Evolutionary conservation across 768 basidiomycete genomes (phyloP).

Genomic region (Lactarius pseudohatsudake): DNA sequence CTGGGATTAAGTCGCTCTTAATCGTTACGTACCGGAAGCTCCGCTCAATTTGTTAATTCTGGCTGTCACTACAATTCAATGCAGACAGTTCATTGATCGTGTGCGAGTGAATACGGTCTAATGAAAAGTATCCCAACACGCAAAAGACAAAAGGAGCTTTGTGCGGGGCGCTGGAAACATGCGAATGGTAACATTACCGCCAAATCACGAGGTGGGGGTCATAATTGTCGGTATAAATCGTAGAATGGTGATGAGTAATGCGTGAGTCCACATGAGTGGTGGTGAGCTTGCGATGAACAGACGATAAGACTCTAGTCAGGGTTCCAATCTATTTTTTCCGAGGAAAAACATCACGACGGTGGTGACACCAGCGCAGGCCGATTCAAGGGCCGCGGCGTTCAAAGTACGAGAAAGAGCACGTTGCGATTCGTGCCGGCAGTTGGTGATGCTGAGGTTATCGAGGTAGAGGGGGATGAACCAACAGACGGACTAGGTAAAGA

Average conservation of each 20-base stretch:
- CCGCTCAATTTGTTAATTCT: neutral
- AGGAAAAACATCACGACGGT: neutral
- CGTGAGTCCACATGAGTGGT: slow-evolving; percentile 10
- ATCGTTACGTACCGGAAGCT: neutral
- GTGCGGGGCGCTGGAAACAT: neutral
- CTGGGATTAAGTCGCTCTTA: neutral
- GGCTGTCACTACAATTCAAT: neutral
- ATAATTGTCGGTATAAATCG: neutral
- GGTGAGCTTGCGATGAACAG: neutral
- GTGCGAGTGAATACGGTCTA: neutral
- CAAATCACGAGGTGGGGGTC: neutral
- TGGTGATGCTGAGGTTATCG: neutral
- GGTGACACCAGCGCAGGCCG: neutral
- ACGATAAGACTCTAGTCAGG: neutral
- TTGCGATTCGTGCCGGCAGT: neutral
- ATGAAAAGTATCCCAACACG: neutral
- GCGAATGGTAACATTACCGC: neutral
- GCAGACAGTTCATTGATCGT: neutral
- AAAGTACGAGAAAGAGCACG: neutral
- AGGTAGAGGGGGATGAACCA: no score
- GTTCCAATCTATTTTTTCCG: neutral
- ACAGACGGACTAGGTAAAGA: neutral
- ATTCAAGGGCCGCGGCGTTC: neutral
- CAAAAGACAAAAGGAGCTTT: neutral
- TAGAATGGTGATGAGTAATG: neutral